These are phyloP conservation scores for Pichia inconspicua DNA, from an alignment of 1,139 yeast genomes.

Conservation along the genomic window DNA sequence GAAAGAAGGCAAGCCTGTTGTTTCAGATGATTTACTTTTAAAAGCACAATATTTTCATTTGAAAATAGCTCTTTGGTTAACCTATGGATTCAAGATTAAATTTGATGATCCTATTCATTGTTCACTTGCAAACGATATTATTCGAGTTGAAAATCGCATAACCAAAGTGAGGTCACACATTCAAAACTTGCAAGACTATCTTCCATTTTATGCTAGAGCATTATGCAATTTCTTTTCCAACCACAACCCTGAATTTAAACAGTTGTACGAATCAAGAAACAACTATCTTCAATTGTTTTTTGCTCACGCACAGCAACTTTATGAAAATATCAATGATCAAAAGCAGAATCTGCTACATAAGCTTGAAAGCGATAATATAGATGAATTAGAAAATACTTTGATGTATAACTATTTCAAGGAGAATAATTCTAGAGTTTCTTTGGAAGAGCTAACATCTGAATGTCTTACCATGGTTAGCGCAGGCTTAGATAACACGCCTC, in stretches of 20 bases:
- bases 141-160: slow-evolving; percentile 56
- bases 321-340: slow-evolving; percentile 15
- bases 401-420: slow-evolving; percentile 22
- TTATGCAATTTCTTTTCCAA: slow-evolving; percentile 21
- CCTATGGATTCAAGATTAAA: slow-evolving; percentile 44
- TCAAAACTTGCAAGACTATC: slow-evolving; percentile 53
- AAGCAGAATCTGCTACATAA: no score
- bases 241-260: slow-evolving; percentile 29
- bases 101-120: slow-evolving; percentile 29
- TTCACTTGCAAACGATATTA: slow-evolving; percentile 45
- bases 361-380: not conserved
- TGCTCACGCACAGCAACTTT: slow-evolving; percentile 17
- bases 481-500: slow-evolving; percentile 67
- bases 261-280: slow-evolving; percentile 43
- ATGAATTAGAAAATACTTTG: slow-evolving; percentile 18
- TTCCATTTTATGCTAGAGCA: slow-evolving; percentile 41
- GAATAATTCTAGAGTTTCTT: slow-evolving; percentile 10
- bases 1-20: not conserved
- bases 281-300: slow-evolving; percentile 42
- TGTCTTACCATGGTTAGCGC: slow-evolving; percentile 76
- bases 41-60: slow-evolving; percentile 45
- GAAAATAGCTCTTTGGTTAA: slow-evolving; percentile 46
- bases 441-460: slow-evolving; percentile 47
- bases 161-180: slow-evolving; percentile 57
- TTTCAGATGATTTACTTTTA: slow-evolving; percentile 8